phyloP scores from a whole-genome alignment of 202 grass and related monocot genomes.

The Schoenoplectus tabernaemontani region DNA sequence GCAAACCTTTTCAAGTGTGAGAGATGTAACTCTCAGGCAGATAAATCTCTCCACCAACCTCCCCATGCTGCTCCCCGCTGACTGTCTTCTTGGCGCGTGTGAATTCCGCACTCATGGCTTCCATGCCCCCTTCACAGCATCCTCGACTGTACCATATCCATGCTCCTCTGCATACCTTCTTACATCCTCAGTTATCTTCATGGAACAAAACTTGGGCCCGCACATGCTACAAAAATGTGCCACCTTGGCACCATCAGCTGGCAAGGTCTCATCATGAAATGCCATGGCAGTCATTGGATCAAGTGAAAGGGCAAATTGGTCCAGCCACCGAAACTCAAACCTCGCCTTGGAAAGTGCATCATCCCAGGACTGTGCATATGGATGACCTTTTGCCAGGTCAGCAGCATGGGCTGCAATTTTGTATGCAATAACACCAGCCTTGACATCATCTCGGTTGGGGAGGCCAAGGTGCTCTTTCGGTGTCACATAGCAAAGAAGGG shows the following conservation, averaged over 20 bases:
- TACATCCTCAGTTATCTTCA: slow-evolving; percentile 99
- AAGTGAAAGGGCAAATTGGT: slow-evolving; percentile 88
- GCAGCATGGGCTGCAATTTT: slow-evolving; percentile 97
- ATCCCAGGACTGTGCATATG: slow-evolving; percentile 83
- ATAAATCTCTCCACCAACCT: slow-evolving; percentile 96
- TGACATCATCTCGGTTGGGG: slow-evolving; percentile 95
- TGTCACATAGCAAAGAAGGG: slow-evolving; percentile 97
- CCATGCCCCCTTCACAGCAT: slow-evolving; percentile 85
- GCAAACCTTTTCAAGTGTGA: slow-evolving; percentile 59
- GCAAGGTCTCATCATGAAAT: slow-evolving; percentile 95
- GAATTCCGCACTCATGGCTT: slow-evolving; percentile 92
- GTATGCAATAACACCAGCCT: slow-evolving; percentile 86
- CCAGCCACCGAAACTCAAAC: slow-evolving; percentile 99
- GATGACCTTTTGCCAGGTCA: slow-evolving; percentile 90
- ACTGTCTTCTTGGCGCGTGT: slow-evolving; percentile 73
- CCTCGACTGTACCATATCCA: slow-evolving; percentile 82
- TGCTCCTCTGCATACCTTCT: slow-evolving; percentile 94
- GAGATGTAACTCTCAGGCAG: slow-evolving; percentile 72
- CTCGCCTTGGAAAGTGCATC: slow-evolving; percentile 95
- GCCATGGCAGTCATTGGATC: slow-evolving; percentile 95
- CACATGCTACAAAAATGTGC: slow-evolving; percentile 99
- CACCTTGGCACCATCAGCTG: slow-evolving; percentile 92
- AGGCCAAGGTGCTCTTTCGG: slow-evolving; percentile 98
- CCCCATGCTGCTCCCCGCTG: slow-evolving; percentile 91
- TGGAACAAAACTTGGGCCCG: slow-evolving; percentile 95